Evolutionary conservation across 768 basidiomycete genomes (phyloP).

Genomic region (Leccinum broughii): DNA sequence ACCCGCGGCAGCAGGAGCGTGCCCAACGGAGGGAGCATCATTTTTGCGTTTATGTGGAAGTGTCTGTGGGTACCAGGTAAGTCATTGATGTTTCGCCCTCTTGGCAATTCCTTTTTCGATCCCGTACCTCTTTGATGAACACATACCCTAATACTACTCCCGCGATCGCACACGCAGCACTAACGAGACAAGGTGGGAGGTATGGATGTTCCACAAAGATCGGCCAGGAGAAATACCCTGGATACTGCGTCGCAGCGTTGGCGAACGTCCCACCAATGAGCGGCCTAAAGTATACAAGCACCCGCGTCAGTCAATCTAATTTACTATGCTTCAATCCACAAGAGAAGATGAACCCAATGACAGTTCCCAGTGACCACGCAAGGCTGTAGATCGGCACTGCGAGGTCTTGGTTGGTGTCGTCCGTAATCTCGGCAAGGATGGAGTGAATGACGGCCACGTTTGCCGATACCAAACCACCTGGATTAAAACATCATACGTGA

Average conservation of each 20-base stretch:
- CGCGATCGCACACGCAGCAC: constrained; percentile 8
- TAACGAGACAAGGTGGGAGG: constrained; percentile 19
- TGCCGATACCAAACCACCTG: constrained; percentile 66
- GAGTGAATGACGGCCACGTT: constrained; percentile 63
- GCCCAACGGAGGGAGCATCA: too few relatives aligned
- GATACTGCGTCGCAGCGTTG: constrained; percentile 20
- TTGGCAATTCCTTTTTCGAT: neutral
- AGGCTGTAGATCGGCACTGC: constrained; percentile 61
- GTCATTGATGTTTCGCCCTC: neutral
- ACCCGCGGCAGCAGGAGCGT: neutral
- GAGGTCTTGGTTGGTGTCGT: constrained; percentile 57
- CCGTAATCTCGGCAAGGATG: constrained; percentile 61
- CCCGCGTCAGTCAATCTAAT: neutral
- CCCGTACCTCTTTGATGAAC: constrained; percentile 24
- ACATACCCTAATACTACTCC: constrained; percentile 16
- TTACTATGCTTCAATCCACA: too few relatives aligned
- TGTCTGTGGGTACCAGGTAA: constrained; percentile 10
- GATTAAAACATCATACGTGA: neutral
- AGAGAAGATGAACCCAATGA: constrained; percentile 45
- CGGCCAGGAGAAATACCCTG: neutral
- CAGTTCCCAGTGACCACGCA: constrained; percentile 55
- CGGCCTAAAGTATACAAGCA: constrained; percentile 6
- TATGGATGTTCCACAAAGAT: constrained; percentile 18
- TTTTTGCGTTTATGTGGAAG: constrained; percentile 16
- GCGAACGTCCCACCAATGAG: constrained; percentile 25